Evolutionary conservation across 306 rosid genomes (phyloP), one percentile per base, ranked within the genome.

Genomic region (Sindora glabra): DNA sequence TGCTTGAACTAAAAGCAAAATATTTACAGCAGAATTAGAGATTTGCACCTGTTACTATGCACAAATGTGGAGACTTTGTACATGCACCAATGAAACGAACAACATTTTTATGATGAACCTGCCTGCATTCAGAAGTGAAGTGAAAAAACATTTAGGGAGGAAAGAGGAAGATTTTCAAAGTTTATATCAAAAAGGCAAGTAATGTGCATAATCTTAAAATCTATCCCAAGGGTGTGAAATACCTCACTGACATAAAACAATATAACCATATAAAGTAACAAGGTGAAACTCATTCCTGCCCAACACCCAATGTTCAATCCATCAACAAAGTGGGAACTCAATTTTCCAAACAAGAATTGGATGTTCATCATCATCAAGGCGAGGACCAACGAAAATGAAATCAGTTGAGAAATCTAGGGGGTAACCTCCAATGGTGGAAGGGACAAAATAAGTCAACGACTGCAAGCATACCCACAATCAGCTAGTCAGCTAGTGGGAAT

Each of bases 71-170:
- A 73, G 84, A 73, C 68, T 77, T 84, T 23, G 99, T 82, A 78
- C 95, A 84, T 11, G 99, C 97, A 36, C 99, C 97, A 37, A 94
- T 86, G 71, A 94, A 94, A 50, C 89, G 80, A 66, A 94, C 99
- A 59, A 94, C 94, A 82, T 94, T 94, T 75, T 71, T 79, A 67
- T 94, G 97, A 53, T 68, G 90, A 64, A 94, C 99, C 87, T 84
- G 86, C 75, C 99, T 94, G 83, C 81, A 77, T 76, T 59, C 46
- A 69, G 37, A 70, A 60, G 47, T 46, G 53, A 73, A 66, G 49
- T 50, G 56, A 44, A 36, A 57, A 47, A 23, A 48, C 27, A 27
- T 55, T 12, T 41, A 56, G 27, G 26, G 12, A 52, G 62, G 42
- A 62, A 25, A 41, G 30, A 6, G 48, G 25, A 13, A 16, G 14